Evolutionary conservation across 2,329 filamentous ascomycete species (phyloP).

Genomic region (Colletotrichum truncatum): DNA sequence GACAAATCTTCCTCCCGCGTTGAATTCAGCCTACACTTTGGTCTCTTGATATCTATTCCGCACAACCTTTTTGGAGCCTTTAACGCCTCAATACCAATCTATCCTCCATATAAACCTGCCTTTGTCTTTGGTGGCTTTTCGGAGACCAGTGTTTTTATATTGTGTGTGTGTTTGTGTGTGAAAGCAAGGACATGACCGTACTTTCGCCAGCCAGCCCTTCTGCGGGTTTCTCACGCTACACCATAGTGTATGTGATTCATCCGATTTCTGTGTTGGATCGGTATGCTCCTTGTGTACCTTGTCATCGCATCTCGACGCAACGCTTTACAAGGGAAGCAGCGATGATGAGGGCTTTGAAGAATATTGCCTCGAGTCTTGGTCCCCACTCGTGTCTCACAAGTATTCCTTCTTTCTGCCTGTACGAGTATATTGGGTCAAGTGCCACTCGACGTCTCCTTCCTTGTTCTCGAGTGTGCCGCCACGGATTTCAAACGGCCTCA

Average conservation of each 20-base stretch:
- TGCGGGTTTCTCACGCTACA: too few relatives aligned
- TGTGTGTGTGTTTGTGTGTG: too few relatives aligned
- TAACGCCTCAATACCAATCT: neutral
- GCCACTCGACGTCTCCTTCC: slow-evolving; percentile 96
- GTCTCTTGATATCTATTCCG: neutral
- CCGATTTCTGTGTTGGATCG: too few relatives aligned
- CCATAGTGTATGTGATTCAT: too few relatives aligned
- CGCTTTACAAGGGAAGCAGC: neutral
- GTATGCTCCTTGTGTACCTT: too few relatives aligned
- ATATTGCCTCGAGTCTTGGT: neutral
- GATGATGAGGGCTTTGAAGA: neutral
- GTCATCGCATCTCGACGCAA: too few relatives aligned
- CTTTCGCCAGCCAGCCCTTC: too few relatives aligned
- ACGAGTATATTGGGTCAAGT: slow-evolving; percentile 92
- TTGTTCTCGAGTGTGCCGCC: slow-evolving; percentile 93
- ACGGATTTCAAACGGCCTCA: slow-evolving; percentile 89
- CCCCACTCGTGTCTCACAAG: slow-evolving; percentile 62
- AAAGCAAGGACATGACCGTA: too few relatives aligned
- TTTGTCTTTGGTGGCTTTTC: too few relatives aligned
- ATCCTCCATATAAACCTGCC: too few relatives aligned
- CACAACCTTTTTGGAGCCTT: neutral
- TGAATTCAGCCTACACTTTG: neutral
- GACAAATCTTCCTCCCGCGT: too few relatives aligned
- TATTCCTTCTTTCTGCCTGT: slow-evolving; percentile 97
- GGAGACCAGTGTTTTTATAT: too few relatives aligned